Conservation (phyloP, 2,329 filamentous ascomycete genomes). For the Bipolaris victoriae region DNA sequence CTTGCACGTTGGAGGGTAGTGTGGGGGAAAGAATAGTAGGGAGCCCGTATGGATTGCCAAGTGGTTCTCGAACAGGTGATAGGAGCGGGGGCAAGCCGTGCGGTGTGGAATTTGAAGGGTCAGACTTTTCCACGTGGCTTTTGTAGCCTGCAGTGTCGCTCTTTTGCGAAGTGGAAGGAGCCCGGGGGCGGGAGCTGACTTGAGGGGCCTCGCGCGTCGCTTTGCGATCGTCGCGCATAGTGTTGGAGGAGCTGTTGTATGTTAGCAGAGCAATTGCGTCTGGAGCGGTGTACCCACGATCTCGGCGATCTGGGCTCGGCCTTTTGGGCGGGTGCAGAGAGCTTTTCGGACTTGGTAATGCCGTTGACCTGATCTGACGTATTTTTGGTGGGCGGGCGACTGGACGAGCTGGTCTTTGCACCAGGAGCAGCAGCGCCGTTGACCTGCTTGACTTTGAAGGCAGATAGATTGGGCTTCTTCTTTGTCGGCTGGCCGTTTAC, state of each 20-base stretch:
- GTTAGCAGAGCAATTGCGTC: slow-evolving; percentile 19
- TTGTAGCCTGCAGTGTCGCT: slow-evolving; percentile 50
- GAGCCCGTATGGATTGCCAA: slow-evolving; percentile 51
- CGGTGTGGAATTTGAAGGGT: slow-evolving; percentile 40
- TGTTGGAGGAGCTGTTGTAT: slow-evolving; percentile 23
- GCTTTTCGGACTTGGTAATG: slow-evolving; percentile 30
- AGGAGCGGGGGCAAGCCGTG: slow-evolving; percentile 49
- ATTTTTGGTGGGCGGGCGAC: slow-evolving; percentile 31
- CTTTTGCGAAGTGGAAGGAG: slow-evolving; percentile 36
- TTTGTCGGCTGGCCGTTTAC: slow-evolving; percentile 53
- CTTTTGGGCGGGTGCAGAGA: slow-evolving; percentile 21
- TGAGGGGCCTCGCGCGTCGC: slow-evolving; percentile 18
- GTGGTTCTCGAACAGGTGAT: slow-evolving; percentile 51
- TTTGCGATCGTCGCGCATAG: slow-evolving; percentile 26
- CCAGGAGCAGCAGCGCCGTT: slow-evolving; percentile 40
- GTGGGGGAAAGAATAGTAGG: slow-evolving; percentile 65
- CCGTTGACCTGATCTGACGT: slow-evolving; percentile 33
- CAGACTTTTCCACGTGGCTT: slow-evolving; percentile 34
- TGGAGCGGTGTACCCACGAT: slow-evolving; percentile 21
- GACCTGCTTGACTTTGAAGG: slow-evolving; percentile 64
- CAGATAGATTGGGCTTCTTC: slow-evolving; percentile 67
- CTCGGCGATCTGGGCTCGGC: slow-evolving; percentile 23
- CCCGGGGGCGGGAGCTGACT: slow-evolving; percentile 20
- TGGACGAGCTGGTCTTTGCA: slow-evolving; percentile 42
- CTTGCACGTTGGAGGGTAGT: slow-evolving; percentile 62